Evolutionary conservation across 192 early-diverging fungal genomes (phyloP), one percentile per base, ranked within the genome.

Genomic region (Umbelopsis sp.): DNA sequence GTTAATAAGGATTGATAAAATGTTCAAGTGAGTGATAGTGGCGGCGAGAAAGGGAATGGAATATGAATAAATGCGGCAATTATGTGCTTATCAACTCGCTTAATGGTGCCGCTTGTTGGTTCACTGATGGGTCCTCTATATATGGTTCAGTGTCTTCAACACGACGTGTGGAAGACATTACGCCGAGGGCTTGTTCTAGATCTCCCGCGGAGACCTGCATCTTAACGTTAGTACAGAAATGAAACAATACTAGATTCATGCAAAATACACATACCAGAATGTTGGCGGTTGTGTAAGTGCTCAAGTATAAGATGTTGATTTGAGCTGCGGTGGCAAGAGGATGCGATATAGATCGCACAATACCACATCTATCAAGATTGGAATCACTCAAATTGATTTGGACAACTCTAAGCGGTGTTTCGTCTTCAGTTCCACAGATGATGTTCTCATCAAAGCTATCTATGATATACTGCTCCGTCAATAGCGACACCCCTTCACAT

Each of bases 201-300:
- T 77, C 71, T 67, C 58, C 71, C 1, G 71, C 71, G 21, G 67
- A 66, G 8, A 77, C 75, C 75, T 76, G 49, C 1, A 41, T 30
- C 44, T 27, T 52, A 25, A 11, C 1, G 2, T 1, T 15, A 23
- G 27, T 22, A n/a, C 16, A 64, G 2, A 71, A 20, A 64, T 20
- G 9, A 46, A 21, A 0, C 33, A 55, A n/a, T 20, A 16, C n/a
- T 22, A 3, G 20, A 23, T 20, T 37, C 11, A 46, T 15, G 50
- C 12, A 44, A 18, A 4, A 50, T 5, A 1, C 0, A 64, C 76
- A 66, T 72, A 91, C 90, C 45, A 91, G 71, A 41, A 91, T 78
- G 64, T 91, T 91, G 66, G 90, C 88, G 8, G 89, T 88, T 30
- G 73, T 87, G 46, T 78, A 88, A 11, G 90, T 91, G 61, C 86